Evolutionary conservation across 495 filamentous ascomycete genomes (phyloP), one percentile per base, ranked within the genome.

Genomic region (Zalerion maritima): DNA sequence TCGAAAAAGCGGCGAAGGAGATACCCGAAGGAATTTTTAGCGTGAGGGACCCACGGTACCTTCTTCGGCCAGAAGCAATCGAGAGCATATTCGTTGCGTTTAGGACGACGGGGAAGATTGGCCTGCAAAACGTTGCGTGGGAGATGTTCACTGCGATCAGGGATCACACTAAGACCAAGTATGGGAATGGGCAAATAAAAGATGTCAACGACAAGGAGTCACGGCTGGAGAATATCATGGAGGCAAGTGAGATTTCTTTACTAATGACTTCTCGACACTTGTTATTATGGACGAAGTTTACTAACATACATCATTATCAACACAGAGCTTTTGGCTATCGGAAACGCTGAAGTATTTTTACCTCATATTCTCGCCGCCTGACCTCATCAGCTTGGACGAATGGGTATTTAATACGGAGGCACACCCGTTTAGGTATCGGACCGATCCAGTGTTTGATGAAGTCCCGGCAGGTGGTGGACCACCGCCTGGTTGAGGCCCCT

Each of bases 341-440:
- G 79, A 85, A 47, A 83, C 80, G 6, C 50, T 84, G 35, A 87
- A 89, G 39, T 91, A 91, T 49, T 81, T 86, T 36, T 91, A 84
- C 39, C 46, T 91, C 26, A 69, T 85, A 29, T 93, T 85, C 41
- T 75, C 69, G 18, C 71, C 82, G 18, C 73, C 78, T 3, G 60
- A 69, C 36, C 48, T 73, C 28, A 53, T 86, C 16, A 76, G 64
- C 50, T 52, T 92, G 46, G 56, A 62, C 42, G 47, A 61, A 17
- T 57, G 42, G 32, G 49, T 56, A 7, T 37, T 64, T 18, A 85
- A 81, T 44, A 85, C 79, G 4, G 79, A 85, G 50, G 78, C 79
- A 9, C 79, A 85, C 57, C 71, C 78, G 2, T 67, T 85, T 11
- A 70, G n/a, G n/a, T n/a, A n/a, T n/a, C n/a, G n/a, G n/a, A n/a